phyloP scores from a whole-genome alignment of 1,284 basidiomycete species.

The Sporisorium iseilematis-ciliati region DNA sequence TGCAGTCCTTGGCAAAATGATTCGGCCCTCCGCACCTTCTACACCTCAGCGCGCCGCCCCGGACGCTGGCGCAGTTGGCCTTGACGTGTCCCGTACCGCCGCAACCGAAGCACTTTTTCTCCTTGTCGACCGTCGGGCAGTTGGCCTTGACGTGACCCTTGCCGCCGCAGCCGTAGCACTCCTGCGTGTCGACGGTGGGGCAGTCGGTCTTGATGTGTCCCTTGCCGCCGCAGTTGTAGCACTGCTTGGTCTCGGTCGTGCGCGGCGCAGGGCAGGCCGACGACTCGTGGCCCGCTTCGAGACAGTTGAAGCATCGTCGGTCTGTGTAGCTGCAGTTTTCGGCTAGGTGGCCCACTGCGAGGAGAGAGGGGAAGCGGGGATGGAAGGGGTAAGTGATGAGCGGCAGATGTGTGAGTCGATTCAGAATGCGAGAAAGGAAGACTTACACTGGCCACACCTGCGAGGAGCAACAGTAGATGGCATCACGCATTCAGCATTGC shows the following conservation, averaged over 20 bases:
- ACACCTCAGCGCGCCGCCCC: slow-evolving; percentile 22
- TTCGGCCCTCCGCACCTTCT: slow-evolving; percentile 36
- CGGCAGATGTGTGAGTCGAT: background rate
- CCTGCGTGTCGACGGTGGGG: slow-evolving; percentile 18
- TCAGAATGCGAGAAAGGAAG: background rate
- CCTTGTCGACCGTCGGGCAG: slow-evolving; percentile 17
- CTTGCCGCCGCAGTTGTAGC: slow-evolving; percentile 51
- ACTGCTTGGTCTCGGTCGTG: slow-evolving; percentile 50
- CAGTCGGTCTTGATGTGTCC: slow-evolving; percentile 52
- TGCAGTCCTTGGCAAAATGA: slow-evolving; percentile 45
- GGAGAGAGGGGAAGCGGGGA: background rate
- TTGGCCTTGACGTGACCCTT: slow-evolving; percentile 26
- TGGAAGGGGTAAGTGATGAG: background rate
- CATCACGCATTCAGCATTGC: no score
- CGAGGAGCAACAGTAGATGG: background rate
- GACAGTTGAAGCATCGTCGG: slow-evolving; percentile 57
- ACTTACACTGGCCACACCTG: slow-evolving; percentile 49
- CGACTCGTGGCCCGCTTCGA: slow-evolving; percentile 47
- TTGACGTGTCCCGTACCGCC: slow-evolving; percentile 22
- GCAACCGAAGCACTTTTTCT: slow-evolving; percentile 23
- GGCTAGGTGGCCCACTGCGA: slow-evolving; percentile 52
- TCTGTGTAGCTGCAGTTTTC: slow-evolving; percentile 52
- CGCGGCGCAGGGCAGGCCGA: slow-evolving; percentile 44
- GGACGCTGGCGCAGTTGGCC: slow-evolving; percentile 10
- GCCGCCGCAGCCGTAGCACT: slow-evolving; percentile 33